Percentiles rank a stretch among this genome's conserved stretches.
These are phyloP conservation scores for Dictyostelium intermedium DNA, from an alignment of 78 protist genomes.

Conservation along the genomic window DNA sequence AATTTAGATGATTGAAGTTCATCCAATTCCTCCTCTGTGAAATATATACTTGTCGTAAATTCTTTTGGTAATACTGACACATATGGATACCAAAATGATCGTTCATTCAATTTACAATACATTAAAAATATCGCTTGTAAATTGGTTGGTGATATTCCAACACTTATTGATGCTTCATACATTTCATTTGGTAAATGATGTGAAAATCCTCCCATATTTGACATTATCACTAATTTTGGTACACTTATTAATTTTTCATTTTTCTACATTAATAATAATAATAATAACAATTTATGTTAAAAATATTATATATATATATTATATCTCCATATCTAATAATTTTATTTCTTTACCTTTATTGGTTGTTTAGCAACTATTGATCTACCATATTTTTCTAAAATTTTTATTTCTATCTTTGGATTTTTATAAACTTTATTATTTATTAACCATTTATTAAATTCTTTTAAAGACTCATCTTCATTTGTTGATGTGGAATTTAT, in stretches of 20 bases:
- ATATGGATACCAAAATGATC: constrained; percentile 36
- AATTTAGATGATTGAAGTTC: constrained; percentile 23
- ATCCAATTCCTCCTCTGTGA: constrained; percentile 9
- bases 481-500: background rate
- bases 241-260: constrained; percentile 24
- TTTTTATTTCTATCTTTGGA: constrained; percentile 8
- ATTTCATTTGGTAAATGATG: constrained; percentile 28
- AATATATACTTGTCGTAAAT: constrained; percentile 27
- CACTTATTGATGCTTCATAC: background rate
- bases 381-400: constrained; percentile 33
- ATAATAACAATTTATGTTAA: too few relatives aligned
- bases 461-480: background rate
- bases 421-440: background rate
- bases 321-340: too few relatives aligned
- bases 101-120: constrained; percentile 2
- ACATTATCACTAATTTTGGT: constrained; percentile 33
- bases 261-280: background rate
- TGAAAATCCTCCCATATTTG: background rate
- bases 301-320: too few relatives aligned
- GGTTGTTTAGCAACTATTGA: constrained; percentile 21
- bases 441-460: constrained; percentile 21
- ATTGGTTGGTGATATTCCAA: constrained; percentile 18
- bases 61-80: constrained; percentile 6
- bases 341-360: background rate
- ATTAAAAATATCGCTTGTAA: constrained; percentile 39